Conservation (phyloP, 352 stramenopile species). For the Phytophthora quininea region DNA sequence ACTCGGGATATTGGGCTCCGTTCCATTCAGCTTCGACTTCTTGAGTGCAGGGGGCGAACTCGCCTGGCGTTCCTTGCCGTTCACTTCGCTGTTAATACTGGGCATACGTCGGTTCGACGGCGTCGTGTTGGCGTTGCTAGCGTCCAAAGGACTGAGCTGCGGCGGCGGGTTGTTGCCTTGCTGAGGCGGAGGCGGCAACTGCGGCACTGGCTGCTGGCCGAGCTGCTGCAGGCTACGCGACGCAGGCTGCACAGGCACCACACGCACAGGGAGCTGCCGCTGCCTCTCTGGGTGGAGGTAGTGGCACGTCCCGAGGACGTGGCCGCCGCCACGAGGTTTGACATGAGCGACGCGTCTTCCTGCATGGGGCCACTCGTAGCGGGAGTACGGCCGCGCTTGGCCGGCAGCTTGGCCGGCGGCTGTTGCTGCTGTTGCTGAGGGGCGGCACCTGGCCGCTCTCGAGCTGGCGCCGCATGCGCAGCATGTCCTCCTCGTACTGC, state of each 20-base stretch:
- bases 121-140: constrained; percentile 54
- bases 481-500: constrained; percentile 87
- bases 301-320: constrained; percentile 54
- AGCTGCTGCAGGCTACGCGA: constrained; percentile 75
- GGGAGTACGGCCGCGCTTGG: constrained; percentile 57
- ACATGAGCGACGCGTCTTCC: constrained; percentile 69
- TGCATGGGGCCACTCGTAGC: constrained; percentile 51
- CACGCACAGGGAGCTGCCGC: constrained; percentile 54
- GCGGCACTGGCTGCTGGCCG: constrained; percentile 53
- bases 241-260: constrained; percentile 71
- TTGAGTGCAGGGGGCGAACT: constrained; percentile 72
- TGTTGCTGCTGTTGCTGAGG: constrained; percentile 54
- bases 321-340: constrained; percentile 58
- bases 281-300: constrained; percentile 35
- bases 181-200: constrained; percentile 45
- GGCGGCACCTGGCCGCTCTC: constrained; percentile 53
- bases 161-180: constrained; percentile 37
- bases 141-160: constrained; percentile 68
- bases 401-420: constrained; percentile 51
- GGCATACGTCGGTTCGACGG: constrained; percentile 72
- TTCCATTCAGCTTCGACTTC: constrained; percentile 75
- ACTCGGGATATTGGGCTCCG: constrained; percentile 62
- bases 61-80: constrained; percentile 58
- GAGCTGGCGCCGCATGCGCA: constrained; percentile 83
- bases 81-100: constrained; percentile 67